Evolutionary conservation across 2,329 filamentous ascomycete species (phyloP).

Genomic region (Dothistroma septosporum): DNA sequence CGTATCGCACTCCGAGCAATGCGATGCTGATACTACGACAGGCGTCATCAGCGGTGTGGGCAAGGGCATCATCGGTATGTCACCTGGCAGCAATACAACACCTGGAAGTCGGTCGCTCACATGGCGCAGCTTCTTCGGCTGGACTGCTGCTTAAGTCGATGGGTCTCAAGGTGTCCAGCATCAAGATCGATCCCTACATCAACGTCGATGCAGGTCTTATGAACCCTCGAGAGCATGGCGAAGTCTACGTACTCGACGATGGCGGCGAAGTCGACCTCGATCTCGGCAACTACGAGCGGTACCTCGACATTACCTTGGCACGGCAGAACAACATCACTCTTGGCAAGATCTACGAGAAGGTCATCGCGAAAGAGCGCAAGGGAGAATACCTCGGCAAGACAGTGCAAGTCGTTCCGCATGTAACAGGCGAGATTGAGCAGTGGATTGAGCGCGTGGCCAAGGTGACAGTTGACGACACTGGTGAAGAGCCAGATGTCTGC

Average conservation of each 20-base stretch:
- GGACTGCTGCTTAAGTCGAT: conserved; percentile 75
- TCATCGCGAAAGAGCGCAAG: conserved; percentile 69
- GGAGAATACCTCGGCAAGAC: conserved; percentile 82
- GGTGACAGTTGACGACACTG: conserved; percentile 81
- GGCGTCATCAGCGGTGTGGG: conserved; percentile 58
- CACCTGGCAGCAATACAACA: conserved; percentile 1
- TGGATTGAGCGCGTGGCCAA: conserved; percentile 85
- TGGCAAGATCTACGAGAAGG: conserved; percentile 89
- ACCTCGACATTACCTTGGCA: conserved; percentile 75
- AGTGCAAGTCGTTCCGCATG: conserved; percentile 89
- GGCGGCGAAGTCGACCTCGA: conserved; percentile 74
- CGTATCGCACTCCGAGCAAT: too few species aligned
- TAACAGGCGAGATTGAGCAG: conserved; percentile 86
- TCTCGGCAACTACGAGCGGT: conserved; percentile 73
- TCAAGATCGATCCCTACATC: conserved; percentile 71
- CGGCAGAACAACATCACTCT: conserved; percentile 95
- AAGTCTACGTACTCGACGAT: conserved; percentile 83
- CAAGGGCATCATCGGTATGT: conserved; percentile 64
- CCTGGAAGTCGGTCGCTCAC: conserved; percentile 8
- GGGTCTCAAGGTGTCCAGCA: conserved; percentile 67
- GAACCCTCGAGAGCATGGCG: conserved; percentile 72
- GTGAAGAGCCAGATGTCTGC: conserved; percentile 81
- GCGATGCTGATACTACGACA: conserved; percentile 18
- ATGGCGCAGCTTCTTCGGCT: conserved; percentile 57
- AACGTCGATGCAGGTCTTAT: conserved; percentile 73